Conservation (phyloP, 495 filamentous ascomycete species). For the Hypoxylon perforatum region DNA sequence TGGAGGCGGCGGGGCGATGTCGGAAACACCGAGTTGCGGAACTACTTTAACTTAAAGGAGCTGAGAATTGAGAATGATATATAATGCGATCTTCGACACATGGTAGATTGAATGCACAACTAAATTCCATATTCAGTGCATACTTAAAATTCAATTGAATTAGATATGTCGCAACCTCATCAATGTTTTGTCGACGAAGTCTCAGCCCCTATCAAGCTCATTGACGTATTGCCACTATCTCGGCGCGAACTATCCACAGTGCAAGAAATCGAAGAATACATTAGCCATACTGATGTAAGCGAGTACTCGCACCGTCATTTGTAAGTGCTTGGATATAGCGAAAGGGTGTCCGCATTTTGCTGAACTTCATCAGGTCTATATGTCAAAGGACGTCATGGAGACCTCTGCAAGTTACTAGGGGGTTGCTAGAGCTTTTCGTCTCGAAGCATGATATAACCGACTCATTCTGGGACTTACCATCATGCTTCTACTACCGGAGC, state of each 20-base stretch:
- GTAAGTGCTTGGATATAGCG: slow-evolving; percentile 32
- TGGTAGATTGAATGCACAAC: too few species aligned
- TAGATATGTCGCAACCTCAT: slow-evolving; percentile 37
- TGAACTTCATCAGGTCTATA: slow-evolving; percentile 50
- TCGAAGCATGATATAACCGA: slow-evolving; percentile 41
- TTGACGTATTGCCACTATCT: slow-evolving; percentile 36
- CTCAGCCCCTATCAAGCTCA: slow-evolving; percentile 38
- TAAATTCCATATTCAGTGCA: too few species aligned
- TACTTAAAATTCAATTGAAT: not conserved
- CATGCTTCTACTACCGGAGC: slow-evolving; percentile 55
- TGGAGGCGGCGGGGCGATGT: not conserved
- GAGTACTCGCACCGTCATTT: slow-evolving; percentile 45
- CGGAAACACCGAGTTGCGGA: too few species aligned
- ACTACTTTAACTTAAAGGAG: too few species aligned
- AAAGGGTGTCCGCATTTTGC: not conserved
- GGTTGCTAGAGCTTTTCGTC: slow-evolving; percentile 49
- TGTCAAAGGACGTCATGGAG: slow-evolving; percentile 56
- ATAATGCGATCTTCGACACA: too few species aligned
- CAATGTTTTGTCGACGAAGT: slow-evolving; percentile 41
- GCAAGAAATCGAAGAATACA: slow-evolving; percentile 23
- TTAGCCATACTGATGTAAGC: slow-evolving; percentile 9
- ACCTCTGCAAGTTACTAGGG: slow-evolving; percentile 51
- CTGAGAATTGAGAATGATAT: too few species aligned
- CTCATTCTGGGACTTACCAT: slow-evolving; percentile 50
- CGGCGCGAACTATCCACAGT: slow-evolving; percentile 19